These are phyloP conservation scores for Pyrrhoderma noxium DNA, from an alignment of 1,284 basidiomycete genomes.

Conservation along the genomic window DNA sequence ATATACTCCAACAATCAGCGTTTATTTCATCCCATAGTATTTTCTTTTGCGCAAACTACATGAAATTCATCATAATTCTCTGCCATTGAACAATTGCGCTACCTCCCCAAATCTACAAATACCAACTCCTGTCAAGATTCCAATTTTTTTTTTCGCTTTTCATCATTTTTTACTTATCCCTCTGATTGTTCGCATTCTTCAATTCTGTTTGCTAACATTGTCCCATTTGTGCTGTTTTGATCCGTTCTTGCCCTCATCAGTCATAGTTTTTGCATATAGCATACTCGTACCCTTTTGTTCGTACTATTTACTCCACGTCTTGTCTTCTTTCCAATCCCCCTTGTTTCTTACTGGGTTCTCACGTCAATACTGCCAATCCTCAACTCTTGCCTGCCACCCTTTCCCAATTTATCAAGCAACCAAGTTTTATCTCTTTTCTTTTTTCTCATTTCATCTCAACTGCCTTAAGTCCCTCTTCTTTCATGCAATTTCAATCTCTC, in stretches of 20 bases:
- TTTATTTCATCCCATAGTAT: background rate
- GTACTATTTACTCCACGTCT: background rate
- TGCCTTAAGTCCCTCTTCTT: background rate
- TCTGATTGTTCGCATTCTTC: slow-evolving; percentile 9
- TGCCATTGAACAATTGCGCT: background rate
- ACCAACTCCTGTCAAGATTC: slow-evolving; percentile 1
- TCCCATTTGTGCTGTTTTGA: slow-evolving; percentile 1
- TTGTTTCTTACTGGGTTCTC: too few relatives aligned
- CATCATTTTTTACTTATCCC: background rate
- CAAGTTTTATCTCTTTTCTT: too few relatives aligned
- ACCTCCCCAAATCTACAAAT: slow-evolving; percentile 1
- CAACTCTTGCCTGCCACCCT: too few relatives aligned
- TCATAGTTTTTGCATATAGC: slow-evolving; percentile 13
- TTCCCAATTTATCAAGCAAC: too few relatives aligned
- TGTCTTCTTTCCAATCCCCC: too few relatives aligned
- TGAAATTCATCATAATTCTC: slow-evolving; percentile 6
- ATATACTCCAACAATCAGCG: background rate
- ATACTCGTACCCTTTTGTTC: background rate
- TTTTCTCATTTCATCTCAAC: too few relatives aligned
- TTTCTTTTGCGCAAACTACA: slow-evolving; percentile 3
- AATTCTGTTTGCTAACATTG: slow-evolving; percentile 6
- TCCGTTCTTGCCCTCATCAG: background rate
- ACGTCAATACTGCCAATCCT: too few relatives aligned
- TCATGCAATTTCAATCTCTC: background rate
- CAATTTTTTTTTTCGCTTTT: background rate